Evolutionary conservation across 2,329 filamentous ascomycete species (phyloP), one percentile per base, ranked within the genome.

Genomic region (Bipolaris cookei): DNA sequence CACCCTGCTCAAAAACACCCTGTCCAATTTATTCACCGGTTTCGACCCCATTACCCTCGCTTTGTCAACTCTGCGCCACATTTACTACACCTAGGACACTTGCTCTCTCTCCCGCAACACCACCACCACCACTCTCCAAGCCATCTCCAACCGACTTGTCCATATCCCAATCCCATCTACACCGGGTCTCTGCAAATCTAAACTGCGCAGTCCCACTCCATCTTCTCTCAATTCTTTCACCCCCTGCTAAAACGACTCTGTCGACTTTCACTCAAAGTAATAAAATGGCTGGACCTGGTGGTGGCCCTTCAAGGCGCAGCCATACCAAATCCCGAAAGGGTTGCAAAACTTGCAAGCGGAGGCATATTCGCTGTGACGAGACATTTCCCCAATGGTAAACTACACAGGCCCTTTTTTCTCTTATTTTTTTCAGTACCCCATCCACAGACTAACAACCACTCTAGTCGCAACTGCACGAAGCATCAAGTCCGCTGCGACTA

Each of bases 311-410:
- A 76, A 82, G 87, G 71, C 86, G 86, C 76, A 97, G 94, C 82
- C 95, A 99, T 82, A 99, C 95, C 76, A 99, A 99, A 83, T 98
- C 94, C 71, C 89, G 95, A 75, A 98, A 97, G 81, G 95, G 95
- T 63, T 99, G 95, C 84, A 94, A 96, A 73, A 97, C 92, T 61
- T 99, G 95, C 86, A 99, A 99, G 81, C 89, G 90, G 76, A 88
- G 95, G 76, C 95, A 99, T 79, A 99, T 99, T 76, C 87, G 95
- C 71, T 99, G 95, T 80, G 95, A 99, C 75, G 95, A 99, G 78
- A 97, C 88, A 67, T 97, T 97, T 72, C 95, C 95, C 49, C 95
- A 99, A 85, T 99, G 94, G 92, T 96, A 83, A 38, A 28, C 13
- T 3, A 30, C n/a, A 5, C 25, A 3, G 16, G 3, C 11, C 7